These are phyloP conservation scores for Hansenula lynferdii DNA, from an alignment of 1,139 yeast genomes.

Conservation along the genomic window DNA sequence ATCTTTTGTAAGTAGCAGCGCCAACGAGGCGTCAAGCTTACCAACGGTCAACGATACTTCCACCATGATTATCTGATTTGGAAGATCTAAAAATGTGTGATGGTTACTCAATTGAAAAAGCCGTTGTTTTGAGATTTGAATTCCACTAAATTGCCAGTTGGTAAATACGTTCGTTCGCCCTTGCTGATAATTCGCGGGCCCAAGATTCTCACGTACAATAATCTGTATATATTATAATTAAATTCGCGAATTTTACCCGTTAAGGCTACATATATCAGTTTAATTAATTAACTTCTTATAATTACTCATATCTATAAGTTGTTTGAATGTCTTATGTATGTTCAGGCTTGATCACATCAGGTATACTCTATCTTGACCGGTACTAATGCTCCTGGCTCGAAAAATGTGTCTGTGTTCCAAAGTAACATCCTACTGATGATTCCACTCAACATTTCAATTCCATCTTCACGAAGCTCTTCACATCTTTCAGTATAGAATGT, in stretches of 20 bases:
- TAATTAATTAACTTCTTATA: too few relatives aligned
- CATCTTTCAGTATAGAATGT: slow-evolving; percentile 5
- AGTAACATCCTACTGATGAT: slow-evolving; percentile 6
- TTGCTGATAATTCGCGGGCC: too few relatives aligned
- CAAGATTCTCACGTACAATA: too few relatives aligned
- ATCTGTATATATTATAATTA: too few relatives aligned
- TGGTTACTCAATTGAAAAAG: not conserved
- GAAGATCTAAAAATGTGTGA: too few relatives aligned
- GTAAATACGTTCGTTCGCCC: not conserved
- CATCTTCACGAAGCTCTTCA: slow-evolving; percentile 8
- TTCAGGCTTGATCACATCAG: too few relatives aligned
- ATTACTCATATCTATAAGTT: too few relatives aligned
- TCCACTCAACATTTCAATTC: slow-evolving; percentile 4
- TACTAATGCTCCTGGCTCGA: slow-evolving; percentile 4
- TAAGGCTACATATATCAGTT: too few relatives aligned
- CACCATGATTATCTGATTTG: slow-evolving; percentile 14
- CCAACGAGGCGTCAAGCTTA: slow-evolving; percentile 91
- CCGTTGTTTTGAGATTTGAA: too few relatives aligned
- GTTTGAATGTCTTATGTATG: too few relatives aligned
- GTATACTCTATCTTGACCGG: slow-evolving; percentile 5
- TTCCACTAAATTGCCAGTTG: not conserved
- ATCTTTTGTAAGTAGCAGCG: slow-evolving; percentile 82
- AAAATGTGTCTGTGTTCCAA: slow-evolving; percentile 5
- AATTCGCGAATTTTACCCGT: not conserved
- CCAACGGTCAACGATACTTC: slow-evolving; percentile 89